These are phyloP conservation scores for Abortiporus biennis DNA, from an alignment of 1,284 basidiomycete species.

Conservation along the genomic window DNA sequence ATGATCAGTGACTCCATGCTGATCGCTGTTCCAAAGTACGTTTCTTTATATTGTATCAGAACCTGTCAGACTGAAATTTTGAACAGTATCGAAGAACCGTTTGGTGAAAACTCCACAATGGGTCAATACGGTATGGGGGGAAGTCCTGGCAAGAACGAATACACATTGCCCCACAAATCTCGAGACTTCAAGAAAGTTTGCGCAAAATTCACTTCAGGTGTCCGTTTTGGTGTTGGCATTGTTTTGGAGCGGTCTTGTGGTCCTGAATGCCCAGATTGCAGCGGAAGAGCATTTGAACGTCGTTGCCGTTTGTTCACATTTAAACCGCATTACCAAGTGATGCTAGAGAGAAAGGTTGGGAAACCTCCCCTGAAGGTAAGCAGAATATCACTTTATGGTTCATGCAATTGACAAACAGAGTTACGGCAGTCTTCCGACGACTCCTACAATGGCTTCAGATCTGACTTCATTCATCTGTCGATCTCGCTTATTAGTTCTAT, in stretches of 20 bases:
- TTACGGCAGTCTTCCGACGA: constrained; percentile 47
- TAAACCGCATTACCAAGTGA: constrained; percentile 78
- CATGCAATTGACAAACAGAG: constrained; percentile 5
- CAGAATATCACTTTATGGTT: constrained; percentile 4
- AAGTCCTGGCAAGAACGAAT: constrained; percentile 12
- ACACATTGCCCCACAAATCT: constrained; percentile 23
- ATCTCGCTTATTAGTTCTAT: constrained; percentile 71
- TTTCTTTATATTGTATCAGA: constrained; percentile 2
- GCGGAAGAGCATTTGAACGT: constrained; percentile 65
- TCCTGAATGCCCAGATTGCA: constrained; percentile 63
- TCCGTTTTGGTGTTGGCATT: constrained; percentile 89
- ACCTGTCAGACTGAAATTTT: no score
- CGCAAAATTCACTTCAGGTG: constrained; percentile 82
- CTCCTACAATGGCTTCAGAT: constrained; percentile 87
- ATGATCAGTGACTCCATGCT: constrained; percentile 77
- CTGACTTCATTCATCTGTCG: constrained; percentile 92
- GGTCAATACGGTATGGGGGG: background rate
- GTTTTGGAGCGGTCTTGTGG: constrained; percentile 83
- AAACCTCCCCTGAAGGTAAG: constrained; percentile 48
- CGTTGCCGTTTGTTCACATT: constrained; percentile 82
- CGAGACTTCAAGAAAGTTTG: constrained; percentile 46
- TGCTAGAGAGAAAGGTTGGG: constrained; percentile 47
- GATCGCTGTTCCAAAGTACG: constrained; percentile 80
- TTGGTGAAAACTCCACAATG: constrained; percentile 14
- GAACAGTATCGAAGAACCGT: constrained; percentile 24